A percentile compares a stretch with the other conserved stretches of the same genome.
phyloP scores from a whole-genome alignment of 148 eudicot genomes.

The Fallopia convolvulus region DNA sequence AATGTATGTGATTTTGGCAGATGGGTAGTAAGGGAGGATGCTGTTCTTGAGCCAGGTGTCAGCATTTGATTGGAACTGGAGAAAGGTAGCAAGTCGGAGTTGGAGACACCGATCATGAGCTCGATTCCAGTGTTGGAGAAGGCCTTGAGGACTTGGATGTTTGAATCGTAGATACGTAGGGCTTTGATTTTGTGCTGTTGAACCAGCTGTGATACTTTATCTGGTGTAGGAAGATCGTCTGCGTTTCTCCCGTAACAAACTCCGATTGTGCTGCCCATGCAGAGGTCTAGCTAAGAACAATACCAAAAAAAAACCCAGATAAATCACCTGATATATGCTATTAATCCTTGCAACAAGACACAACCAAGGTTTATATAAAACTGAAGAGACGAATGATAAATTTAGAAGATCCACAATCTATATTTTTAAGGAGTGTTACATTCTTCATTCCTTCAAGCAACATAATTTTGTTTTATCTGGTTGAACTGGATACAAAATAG shows the following conservation, averaged over 20 bases:
- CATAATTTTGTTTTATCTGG: background rate
- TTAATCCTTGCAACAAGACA: background rate
- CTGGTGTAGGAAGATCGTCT: constrained; percentile 95
- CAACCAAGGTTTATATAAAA: too few species aligned
- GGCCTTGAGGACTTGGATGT: constrained; percentile 84
- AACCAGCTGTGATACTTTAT: constrained; percentile 63
- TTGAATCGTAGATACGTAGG: constrained; percentile 76
- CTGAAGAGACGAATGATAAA: too few species aligned
- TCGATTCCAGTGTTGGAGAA: constrained; percentile 84
- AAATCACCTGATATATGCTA: background rate
- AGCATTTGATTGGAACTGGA: constrained; percentile 87
- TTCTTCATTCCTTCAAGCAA: background rate
- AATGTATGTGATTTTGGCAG: constrained; percentile 76
- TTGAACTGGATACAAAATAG: background rate
- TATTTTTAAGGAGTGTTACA: too few species aligned
- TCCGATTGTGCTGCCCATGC: constrained; percentile 66
- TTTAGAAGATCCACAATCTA: background rate
- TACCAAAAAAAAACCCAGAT: background rate
- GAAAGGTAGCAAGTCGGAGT: constrained; percentile 67
- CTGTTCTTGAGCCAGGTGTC: constrained; percentile 86
- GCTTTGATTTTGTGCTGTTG: constrained; percentile 71
- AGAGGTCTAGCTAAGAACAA: constrained; percentile 29
- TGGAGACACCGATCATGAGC: constrained; percentile 81
- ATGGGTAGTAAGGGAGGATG: constrained; percentile 87
- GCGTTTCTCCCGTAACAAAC: constrained; percentile 92